Conservation (phyloP, 768 basidiomycete genomes). For the Panus rudis region DNA sequence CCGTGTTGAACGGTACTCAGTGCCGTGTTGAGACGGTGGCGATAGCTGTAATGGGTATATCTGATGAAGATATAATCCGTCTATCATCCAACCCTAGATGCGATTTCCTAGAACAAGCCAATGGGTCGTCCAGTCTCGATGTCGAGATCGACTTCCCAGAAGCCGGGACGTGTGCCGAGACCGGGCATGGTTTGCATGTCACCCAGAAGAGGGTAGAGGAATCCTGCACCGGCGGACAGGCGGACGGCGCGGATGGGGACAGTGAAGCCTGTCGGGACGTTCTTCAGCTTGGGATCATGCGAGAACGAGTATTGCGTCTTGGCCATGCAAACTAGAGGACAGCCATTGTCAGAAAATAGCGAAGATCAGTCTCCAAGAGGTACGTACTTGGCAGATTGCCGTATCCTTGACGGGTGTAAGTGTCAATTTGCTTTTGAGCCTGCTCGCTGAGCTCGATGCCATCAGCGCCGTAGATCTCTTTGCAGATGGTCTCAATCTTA, state of each 20-base stretch:
- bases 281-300: constrained; percentile 86
- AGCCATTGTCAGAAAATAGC: constrained; percentile 7
- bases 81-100: constrained; percentile 2
- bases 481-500: constrained; percentile 84
- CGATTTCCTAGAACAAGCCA: constrained; percentile 67
- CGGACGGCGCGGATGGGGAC: constrained; percentile 86
- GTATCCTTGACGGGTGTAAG: constrained; percentile 89
- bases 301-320: constrained; percentile 99
- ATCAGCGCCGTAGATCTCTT: constrained; percentile 91
- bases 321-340: constrained; percentile 79
- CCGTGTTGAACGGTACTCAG: constrained; percentile 36
- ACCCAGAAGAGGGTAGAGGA: constrained; percentile 91
- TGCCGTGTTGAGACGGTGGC: constrained; percentile 32
- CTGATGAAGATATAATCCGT: constrained; percentile 25
- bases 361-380: not conserved
- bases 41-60: constrained; percentile 20
- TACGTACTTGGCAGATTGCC: constrained; percentile 65
- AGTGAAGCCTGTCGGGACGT: constrained; percentile 85
- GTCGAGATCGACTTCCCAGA: constrained; percentile 87
- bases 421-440: constrained; percentile 80
- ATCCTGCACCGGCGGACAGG: constrained; percentile 88
- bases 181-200: constrained; percentile 99
- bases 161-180: constrained; percentile 85
- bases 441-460: constrained; percentile 82
- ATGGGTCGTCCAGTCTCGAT: constrained; percentile 73